These are phyloP conservation scores for Gymnopilus junonius DNA, from an alignment of 768 basidiomycete species.

Conservation along the genomic window DNA sequence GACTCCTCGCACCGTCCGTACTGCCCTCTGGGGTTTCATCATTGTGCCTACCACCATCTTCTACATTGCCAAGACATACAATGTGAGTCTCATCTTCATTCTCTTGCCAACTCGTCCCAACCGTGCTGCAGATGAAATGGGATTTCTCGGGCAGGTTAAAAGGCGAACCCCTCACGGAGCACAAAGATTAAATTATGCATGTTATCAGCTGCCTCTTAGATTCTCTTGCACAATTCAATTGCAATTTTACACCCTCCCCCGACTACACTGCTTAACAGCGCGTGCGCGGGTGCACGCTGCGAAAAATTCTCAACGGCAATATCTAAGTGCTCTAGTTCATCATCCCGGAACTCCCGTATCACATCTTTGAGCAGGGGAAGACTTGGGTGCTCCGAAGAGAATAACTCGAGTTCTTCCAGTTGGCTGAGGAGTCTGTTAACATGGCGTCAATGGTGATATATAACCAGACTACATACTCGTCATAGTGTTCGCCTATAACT, in stretches of 20 bases:
- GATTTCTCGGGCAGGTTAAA: conserved; percentile 49
- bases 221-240: conserved; percentile 85
- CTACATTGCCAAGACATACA: conserved; percentile 49
- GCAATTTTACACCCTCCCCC: conserved; percentile 88
- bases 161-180: conserved; percentile 17
- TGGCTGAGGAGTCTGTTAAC: conserved; percentile 56
- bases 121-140: conserved; percentile 49
- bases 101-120: conserved; percentile 42
- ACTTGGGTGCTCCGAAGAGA: conserved; percentile 76
- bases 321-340: conserved; percentile 93
- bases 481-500: conserved; percentile 97
- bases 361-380: conserved; percentile 73
- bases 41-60: conserved; percentile 65
- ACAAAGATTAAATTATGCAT: not conserved
- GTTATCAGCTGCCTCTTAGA: conserved; percentile 45
- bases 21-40: conserved; percentile 64
- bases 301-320: conserved; percentile 87
- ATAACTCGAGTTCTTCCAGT: conserved; percentile 69
- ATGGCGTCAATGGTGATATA: not conserved
- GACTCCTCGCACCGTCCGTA: conserved; percentile 69
- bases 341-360: conserved; percentile 86
- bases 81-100: conserved; percentile 52
- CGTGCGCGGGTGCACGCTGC: conserved; percentile 91
- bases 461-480: conserved; percentile 71
- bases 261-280: conserved; percentile 83